A percentile compares a stretch with the other conserved stretches of the same genome.
phyloP scores from a whole-genome alignment of 2,329 filamentous ascomycete species.

The Cryphonectria japonica region DNA sequence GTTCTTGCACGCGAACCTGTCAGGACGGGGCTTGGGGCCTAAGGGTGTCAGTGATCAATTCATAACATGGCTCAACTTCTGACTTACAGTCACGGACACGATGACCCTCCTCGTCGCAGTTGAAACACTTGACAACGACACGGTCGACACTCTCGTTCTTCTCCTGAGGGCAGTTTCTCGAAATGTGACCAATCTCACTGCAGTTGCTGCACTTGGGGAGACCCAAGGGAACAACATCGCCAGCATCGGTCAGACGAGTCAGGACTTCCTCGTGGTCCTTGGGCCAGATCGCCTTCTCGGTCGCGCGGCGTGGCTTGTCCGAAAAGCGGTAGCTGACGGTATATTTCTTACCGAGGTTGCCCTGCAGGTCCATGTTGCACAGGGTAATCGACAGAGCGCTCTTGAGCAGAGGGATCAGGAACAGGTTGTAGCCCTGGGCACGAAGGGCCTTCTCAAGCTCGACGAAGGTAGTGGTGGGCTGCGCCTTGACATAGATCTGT shows the following conservation, averaged over 20 bases:
- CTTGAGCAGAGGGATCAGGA: conserved; percentile 66
- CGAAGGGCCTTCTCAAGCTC: conserved; percentile 67
- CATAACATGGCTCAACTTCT: background rate
- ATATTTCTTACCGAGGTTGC: conserved; percentile 67
- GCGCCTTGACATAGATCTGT: conserved; percentile 64
- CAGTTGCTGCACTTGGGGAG: conserved; percentile 68
- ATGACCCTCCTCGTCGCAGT: conserved; percentile 67
- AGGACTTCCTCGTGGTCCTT: conserved; percentile 61
- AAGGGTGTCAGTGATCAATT: conserved; percentile 27
- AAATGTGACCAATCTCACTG: conserved; percentile 63
- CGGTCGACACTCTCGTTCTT: conserved; percentile 49
- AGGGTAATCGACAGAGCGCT: conserved; percentile 56
- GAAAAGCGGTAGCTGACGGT: conserved; percentile 66
- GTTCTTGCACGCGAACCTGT: conserved; percentile 70
- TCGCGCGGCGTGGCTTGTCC: conserved; percentile 59
- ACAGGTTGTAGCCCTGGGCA: conserved; percentile 55
- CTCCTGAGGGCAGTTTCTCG: conserved; percentile 65
- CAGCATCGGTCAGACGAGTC: conserved; percentile 66
- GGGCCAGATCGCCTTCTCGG: conserved; percentile 65
- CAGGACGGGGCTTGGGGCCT: conserved; percentile 64
- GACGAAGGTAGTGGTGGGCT: conserved; percentile 59
- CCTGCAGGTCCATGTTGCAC: conserved; percentile 75
- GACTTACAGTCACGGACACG: conserved; percentile 69
- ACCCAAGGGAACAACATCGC: conserved; percentile 63
- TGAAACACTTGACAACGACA: conserved; percentile 61